Evolutionary conservation across 176 grass and related monocot species (phyloP), one percentile per base, ranked within the genome.

Genomic region (Bothriochloa decipiens): DNA sequence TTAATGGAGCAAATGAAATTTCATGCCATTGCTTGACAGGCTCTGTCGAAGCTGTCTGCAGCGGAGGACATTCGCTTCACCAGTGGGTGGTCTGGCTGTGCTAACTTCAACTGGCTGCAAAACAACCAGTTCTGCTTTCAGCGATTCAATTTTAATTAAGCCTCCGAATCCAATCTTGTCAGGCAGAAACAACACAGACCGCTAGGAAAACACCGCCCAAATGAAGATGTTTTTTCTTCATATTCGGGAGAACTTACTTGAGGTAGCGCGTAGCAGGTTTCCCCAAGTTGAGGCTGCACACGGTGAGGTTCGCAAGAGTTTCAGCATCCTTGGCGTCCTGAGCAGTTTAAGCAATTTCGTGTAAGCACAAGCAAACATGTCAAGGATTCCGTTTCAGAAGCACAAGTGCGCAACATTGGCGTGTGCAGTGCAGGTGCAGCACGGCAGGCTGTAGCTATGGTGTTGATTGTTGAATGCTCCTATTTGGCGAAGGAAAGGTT

Each of bases 261-360:
- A 92, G 80, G 82, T 87, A 94, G 43, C 92, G 85, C 22, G 92
- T 84, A 49, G 94, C 79, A 77, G 94, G 65, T 75, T 94, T 97
- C 36, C 92, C 88, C 67, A 97, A 60, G 68, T 94, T 92, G 72
- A 97, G 86, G 74, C 88, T 94, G 86, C 94, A 97, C 18, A 92
- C 88, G 15, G 74, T 67, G 29, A 94, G 86, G 70, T 97, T 97
- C 16, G 92, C 88, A 16, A 94, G 77, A 61, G 94, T 94, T 73
- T 97, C 90, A 80, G 92, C 70, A 81, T 92, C 94, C 52, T 97
- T 92, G 42, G 92, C 88, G 70, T 97, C 94, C 92, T 92, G 88
- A 29, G 74, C 36, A 74, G 55, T 46, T 69, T 45, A 16, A 62
- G 10, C 8, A 41, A 29, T 80, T 74, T 25, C 52, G 29, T 20